Evolutionary conservation across 2,329 filamentous ascomycete genomes (phyloP).

Genomic region (Chrysoporthe puriensis): DNA sequence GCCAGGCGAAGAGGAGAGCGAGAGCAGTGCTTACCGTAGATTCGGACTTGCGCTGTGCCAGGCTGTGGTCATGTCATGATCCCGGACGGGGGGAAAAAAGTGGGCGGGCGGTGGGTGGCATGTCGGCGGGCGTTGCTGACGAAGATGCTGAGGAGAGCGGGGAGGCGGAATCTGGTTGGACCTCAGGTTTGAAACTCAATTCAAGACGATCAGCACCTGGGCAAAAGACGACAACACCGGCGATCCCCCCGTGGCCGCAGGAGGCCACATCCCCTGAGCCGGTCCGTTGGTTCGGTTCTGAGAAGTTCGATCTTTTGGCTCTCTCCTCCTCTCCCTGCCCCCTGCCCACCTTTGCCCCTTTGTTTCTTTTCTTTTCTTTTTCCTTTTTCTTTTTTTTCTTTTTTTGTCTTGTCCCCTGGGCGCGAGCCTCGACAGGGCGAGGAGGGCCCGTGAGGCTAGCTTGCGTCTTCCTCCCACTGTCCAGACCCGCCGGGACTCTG

Average conservation of each 20-base stretch:
- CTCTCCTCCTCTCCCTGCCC: neutral
- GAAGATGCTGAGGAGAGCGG: slow-evolving; percentile 3
- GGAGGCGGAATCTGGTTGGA: slow-evolving; percentile 3
- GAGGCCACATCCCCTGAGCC: neutral
- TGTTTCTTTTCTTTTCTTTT: neutral
- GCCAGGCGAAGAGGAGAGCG: neutral
- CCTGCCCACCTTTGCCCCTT: neutral
- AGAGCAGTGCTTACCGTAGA: neutral
- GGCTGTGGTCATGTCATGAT: too few species aligned
- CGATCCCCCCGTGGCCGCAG: too few species aligned
- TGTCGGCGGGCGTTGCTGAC: neutral
- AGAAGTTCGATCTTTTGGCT: neutral
- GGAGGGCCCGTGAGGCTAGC: neutral
- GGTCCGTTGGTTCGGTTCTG: neutral
- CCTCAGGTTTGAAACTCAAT: slow-evolving; percentile 25
- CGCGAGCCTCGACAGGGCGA: neutral
- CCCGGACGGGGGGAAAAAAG: neutral
- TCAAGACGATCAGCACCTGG: slow-evolving; percentile 21
- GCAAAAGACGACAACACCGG: neutral
- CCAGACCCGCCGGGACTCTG: neutral
- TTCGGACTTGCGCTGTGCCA: neutral
- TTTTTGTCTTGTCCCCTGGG: neutral
- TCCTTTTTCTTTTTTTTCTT: neutral
- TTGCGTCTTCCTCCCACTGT: neutral
- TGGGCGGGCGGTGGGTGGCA: neutral